Base-by-base conservation (phyloP, 108 stramenopile genomes). In the Discostella pseudostelligera region DNA sequence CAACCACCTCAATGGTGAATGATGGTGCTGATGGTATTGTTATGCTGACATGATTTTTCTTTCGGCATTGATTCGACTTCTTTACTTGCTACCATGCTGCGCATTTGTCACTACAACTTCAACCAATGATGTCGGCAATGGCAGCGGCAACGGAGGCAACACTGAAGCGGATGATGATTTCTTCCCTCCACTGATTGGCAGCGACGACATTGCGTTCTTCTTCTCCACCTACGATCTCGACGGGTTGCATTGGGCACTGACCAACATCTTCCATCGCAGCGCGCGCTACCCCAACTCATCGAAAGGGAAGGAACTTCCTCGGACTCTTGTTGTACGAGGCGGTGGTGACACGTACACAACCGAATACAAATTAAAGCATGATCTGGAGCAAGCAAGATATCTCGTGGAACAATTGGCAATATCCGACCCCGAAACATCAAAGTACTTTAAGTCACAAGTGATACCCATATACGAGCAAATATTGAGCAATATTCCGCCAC, bases 341-440 rank as follows among this genome's bases (percentile, higher is more conserved):
- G 83, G 86, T 14, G 86, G 86, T 5, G 65, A 76, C 13, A 70
- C 76, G 2, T 87, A 82, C 64, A 87, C 86, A 19, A 68, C 83
- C 21, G 71, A 78, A 57, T 84, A 84, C 67, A 87, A 87, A 62
- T 39, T 87, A 14, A 56, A 36, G 16, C 58, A 65, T 26, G 86
- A 87, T 56, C 56, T 83, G 21, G 80, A 80, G 61, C 86, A 87
- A 62, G 83, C 83, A 8, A 17, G 25, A 17, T 81, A 84, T 74
- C 51, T 87, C 24, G 80, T 72, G 17, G 28, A 70, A 17, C 22
- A 55, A 9, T 61, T 83, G 44, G 26, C 37, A 25, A 9, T 51
- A 9, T 35, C 47, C 3, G 80, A 84, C 35, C 68, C 51, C 19
- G 55, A 67, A 37, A 64, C 64, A 25, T 81, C 67, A 7, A 36